Conservation (phyloP, 192 early-diverging fungal species). For the Gamsiella multidivaricata region DNA sequence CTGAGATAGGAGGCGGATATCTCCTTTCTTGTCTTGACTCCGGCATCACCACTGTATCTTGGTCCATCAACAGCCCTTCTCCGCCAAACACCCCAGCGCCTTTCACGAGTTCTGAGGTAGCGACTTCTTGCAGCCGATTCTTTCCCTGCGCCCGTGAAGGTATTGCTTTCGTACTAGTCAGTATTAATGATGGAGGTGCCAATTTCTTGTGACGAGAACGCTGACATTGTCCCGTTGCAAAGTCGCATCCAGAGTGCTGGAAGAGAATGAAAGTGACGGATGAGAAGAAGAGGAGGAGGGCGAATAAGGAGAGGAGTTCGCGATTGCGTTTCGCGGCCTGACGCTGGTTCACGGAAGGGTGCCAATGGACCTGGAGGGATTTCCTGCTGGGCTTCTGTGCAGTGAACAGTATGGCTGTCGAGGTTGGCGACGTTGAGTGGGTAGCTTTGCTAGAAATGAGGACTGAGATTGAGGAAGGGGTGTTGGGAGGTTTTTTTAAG, state of each 20-base stretch:
- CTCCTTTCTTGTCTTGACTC: background rate
- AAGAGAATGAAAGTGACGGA: constrained; percentile 29
- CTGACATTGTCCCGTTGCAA: constrained; percentile 39
- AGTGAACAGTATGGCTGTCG: background rate
- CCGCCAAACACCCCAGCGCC: constrained; percentile 7
- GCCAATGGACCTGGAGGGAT: constrained; percentile 45
- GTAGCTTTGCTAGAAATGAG: too few relatives aligned
- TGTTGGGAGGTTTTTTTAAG: too few relatives aligned
- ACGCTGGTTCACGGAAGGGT: constrained; percentile 42
- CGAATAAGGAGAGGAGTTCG: constrained; percentile 10
- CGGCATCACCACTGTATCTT: background rate
- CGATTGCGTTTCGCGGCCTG: constrained; percentile 34
- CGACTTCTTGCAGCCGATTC: background rate
- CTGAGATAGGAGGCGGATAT: background rate
- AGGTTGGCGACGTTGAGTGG: too few relatives aligned
- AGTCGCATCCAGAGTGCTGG: constrained; percentile 35
- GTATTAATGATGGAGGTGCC: too few relatives aligned
- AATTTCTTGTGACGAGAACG: background rate
- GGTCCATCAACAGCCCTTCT: constrained; percentile 3
- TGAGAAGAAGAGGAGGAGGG: constrained; percentile 30
- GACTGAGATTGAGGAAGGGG: too few relatives aligned
- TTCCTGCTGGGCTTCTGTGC: constrained; percentile 5
- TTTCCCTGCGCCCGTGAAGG: background rate
- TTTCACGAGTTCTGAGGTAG: background rate
- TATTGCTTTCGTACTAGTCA: too few relatives aligned